A percentile compares a stretch with the other conserved stretches of the same genome.
Evolutionary conservation across 1,284 basidiomycete species (phyloP).

Genomic region (Tilletia walkeri): DNA sequence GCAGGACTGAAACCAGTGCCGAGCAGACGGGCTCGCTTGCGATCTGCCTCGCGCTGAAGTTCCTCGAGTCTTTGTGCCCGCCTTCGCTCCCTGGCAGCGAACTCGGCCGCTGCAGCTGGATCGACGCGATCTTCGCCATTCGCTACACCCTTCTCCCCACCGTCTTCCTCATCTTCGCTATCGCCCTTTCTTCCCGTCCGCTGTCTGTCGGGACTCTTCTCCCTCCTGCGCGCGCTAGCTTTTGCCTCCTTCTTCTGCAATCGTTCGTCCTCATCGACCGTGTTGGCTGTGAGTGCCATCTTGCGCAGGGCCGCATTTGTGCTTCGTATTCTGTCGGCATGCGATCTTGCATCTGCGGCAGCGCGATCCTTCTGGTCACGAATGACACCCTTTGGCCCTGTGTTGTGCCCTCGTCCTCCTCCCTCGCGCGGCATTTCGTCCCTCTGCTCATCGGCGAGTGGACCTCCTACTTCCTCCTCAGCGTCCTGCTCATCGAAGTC

Average conservation of each 20-base stretch:
- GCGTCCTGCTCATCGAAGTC: conserved; percentile 27
- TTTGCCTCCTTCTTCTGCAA: conserved; percentile 26
- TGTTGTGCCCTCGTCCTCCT: conserved; percentile 22
- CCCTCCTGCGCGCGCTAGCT: conserved; percentile 16
- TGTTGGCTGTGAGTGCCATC: conserved; percentile 30
- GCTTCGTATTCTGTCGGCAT: conserved; percentile 22
- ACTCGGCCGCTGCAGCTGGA: conserved; percentile 29
- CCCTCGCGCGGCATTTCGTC: background rate
- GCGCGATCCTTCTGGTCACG: conserved; percentile 31
- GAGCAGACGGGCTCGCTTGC: background rate
- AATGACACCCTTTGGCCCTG: conserved; percentile 45
- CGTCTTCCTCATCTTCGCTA: conserved; percentile 10
- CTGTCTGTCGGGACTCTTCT: conserved; percentile 2
- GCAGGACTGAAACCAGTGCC: background rate
- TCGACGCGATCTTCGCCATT: conserved; percentile 20
- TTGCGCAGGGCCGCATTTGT: conserved; percentile 32
- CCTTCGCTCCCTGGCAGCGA: conserved; percentile 31
- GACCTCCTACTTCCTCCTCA: background rate
- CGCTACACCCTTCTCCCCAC: conserved; percentile 23
- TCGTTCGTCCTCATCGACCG: conserved; percentile 33
- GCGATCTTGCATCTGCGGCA: conserved; percentile 21
- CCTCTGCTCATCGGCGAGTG: background rate
- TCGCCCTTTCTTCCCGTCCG: too few species aligned
- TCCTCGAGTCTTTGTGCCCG: conserved; percentile 35
- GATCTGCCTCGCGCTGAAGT: conserved; percentile 23